Conservation (phyloP, 176 grass and related monocot genomes). For the Avena insularis region DNA sequence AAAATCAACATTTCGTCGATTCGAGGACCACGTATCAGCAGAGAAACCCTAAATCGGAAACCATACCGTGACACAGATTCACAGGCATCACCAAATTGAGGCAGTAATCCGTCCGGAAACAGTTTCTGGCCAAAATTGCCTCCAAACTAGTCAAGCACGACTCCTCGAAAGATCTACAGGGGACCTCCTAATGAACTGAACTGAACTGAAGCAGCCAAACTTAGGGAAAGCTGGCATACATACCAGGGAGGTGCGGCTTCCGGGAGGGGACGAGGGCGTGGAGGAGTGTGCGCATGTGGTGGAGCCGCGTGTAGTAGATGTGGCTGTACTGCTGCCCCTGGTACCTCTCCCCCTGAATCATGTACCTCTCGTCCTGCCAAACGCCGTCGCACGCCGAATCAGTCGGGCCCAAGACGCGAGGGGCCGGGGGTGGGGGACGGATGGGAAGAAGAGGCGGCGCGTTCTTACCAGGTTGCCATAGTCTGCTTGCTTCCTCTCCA, state of each 20-base stretch:
- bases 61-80: not conserved
- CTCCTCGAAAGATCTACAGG: not conserved
- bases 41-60: slow-evolving; percentile 16
- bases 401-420: not conserved
- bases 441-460: not conserved
- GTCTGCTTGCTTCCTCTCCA: slow-evolving; percentile 81
- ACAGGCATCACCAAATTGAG: not conserved
- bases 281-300: slow-evolving; percentile 76
- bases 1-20: not conserved
- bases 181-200: not conserved
- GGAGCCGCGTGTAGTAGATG: slow-evolving; percentile 95
- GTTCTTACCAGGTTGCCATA: slow-evolving; percentile 71
- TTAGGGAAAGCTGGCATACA: not conserved
- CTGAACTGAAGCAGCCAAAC: not conserved
- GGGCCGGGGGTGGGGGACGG: not conserved
- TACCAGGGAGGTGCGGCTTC: slow-evolving; percentile 81
- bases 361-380: slow-evolving; percentile 83
- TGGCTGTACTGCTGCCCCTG: slow-evolving; percentile 97
- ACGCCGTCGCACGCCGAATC: slow-evolving; percentile 9
- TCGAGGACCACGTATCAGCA: not conserved
- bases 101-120: not conserved
- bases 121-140: not conserved
- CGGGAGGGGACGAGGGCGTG: slow-evolving; percentile 72
- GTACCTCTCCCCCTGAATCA: slow-evolving; percentile 86
- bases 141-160: not conserved